Conservation (phyloP, 257 asterid genomes). For the Solanum sejunctum region DNA sequence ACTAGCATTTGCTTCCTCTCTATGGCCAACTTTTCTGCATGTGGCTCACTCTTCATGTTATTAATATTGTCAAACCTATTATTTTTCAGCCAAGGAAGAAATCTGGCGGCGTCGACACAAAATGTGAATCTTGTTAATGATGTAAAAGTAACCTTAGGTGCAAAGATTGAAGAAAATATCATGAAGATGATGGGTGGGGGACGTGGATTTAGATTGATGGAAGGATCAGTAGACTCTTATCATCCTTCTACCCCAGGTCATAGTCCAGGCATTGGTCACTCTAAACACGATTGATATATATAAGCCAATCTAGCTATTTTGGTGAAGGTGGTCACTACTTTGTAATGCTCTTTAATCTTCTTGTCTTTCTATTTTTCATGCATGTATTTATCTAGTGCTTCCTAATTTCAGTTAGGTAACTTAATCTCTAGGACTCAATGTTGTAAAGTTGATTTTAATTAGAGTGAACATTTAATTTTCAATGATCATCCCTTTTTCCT, state of each 20-base stretch:
- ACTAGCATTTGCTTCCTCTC: background rate
- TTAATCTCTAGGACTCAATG: background rate
- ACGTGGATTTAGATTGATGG: slow-evolving; percentile 6
- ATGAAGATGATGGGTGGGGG: background rate
- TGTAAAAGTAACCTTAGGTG: background rate
- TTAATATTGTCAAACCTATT: slow-evolving; percentile 17
- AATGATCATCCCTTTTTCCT: background rate
- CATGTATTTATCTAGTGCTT: background rate
- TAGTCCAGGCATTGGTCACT: slow-evolving; percentile 87
- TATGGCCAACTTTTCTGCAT: slow-evolving; percentile 15
- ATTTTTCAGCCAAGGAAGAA: slow-evolving; percentile 22
- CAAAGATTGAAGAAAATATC: background rate
- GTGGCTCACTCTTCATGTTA: slow-evolving; percentile 12
- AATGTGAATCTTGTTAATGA: background rate
- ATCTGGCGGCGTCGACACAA: background rate
- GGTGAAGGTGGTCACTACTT: background rate
- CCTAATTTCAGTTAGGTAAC: background rate
- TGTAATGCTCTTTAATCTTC: background rate
- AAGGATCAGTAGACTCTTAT: slow-evolving; percentile 31
- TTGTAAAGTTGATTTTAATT: background rate
- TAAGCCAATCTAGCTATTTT: background rate
- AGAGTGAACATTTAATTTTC: background rate
- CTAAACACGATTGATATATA: slow-evolving; percentile 30
- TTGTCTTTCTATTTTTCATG: background rate
- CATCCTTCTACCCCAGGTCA: slow-evolving; percentile 56